Percentiles rank a stretch among this genome's conserved stretches.
Conservation (phyloP, 75 land plant species). For the Isoetes taiwanensis region DNA sequence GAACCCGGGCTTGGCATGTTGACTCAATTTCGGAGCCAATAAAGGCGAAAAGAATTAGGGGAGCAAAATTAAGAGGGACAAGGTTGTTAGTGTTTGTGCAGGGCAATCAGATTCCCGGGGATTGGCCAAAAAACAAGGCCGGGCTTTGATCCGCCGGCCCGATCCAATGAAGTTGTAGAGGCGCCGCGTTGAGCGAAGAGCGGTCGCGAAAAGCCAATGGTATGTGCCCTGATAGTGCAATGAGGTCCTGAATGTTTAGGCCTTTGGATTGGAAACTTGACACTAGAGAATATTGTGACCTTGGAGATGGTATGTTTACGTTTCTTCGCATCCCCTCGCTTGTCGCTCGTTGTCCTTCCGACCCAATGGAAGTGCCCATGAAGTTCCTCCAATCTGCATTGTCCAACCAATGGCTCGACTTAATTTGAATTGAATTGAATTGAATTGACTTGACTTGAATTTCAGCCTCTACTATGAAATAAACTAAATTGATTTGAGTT, state of each 20-base stretch:
- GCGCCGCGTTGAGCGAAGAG: background rate
- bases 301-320: conserved; percentile 35
- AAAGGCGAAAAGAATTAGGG: conserved; percentile 54
- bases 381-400: conserved; percentile 4
- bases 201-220: background rate
- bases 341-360: background rate
- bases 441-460: too few relatives aligned
- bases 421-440: too few relatives aligned
- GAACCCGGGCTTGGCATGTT: too few relatives aligned
- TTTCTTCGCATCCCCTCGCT: background rate
- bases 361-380: background rate
- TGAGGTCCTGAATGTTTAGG: conserved; percentile 44
- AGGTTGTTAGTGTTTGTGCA: conserved; percentile 29
- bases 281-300: conserved; percentile 26
- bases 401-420: too few relatives aligned
- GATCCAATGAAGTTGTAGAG: background rate
- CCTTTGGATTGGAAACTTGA: conserved; percentile 46
- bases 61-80: conserved; percentile 38
- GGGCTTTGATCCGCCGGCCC: background rate
- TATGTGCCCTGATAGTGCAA: conserved; percentile 45
- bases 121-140: background rate
- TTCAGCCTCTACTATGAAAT: too few relatives aligned
- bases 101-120: conserved; percentile 11
- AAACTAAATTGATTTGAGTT: too few relatives aligned
- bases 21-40: conserved; percentile 44